Base-by-base conservation (phyloP, 805 yeast species). In the Diddensiella caesifluorescens region DNA sequence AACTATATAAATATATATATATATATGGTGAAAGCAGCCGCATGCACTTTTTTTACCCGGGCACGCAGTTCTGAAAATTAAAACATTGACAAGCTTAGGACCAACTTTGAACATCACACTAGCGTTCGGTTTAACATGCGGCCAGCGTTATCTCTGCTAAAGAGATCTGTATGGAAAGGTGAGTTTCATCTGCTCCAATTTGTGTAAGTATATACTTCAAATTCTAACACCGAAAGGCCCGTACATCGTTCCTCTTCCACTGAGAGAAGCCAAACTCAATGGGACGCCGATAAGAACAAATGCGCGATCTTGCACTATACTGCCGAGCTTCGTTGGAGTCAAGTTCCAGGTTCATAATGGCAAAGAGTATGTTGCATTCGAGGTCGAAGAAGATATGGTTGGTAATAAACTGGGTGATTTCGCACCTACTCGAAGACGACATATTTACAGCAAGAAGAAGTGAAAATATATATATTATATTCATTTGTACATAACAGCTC, bases 321-420 rank as follows among this genome's bases (percentile, higher is more conserved):
- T 92, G 38, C 98, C 98, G 16, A 95, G 87, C 60, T 90, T 92
- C 65, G 95, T 92, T 25, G 98, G 98, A 3, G 70, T 92, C 43
- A 83, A 80, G 54, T 92, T 92, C 63, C 95, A 92, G 64, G 85
- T 92, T 26, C 98, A 92, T 66, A 92, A 92, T 64, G 98, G 98
- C 22, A 85, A 83, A 59, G 95, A 87, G 53, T 92, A 89, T 59
- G 95, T 88, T 29, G 86, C 87, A 39, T 73, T 92, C 40, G 86
- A 81, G 51, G 75, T 92, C 16, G 77, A 83, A 5, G 97, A 92
- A 60, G 92, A 92, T 54, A 92, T 92, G 98, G 96, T 92, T 46
- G 98, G 98, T 15, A 76, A 80, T 52, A 92, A 90, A 61, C 68
- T 92, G 42, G 98, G 98, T 1, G 97, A 90, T 63, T 92, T 86